Base-by-base conservation (phyloP, 2,329 filamentous ascomycete species). In the Emydomyces testavorans region DNA sequence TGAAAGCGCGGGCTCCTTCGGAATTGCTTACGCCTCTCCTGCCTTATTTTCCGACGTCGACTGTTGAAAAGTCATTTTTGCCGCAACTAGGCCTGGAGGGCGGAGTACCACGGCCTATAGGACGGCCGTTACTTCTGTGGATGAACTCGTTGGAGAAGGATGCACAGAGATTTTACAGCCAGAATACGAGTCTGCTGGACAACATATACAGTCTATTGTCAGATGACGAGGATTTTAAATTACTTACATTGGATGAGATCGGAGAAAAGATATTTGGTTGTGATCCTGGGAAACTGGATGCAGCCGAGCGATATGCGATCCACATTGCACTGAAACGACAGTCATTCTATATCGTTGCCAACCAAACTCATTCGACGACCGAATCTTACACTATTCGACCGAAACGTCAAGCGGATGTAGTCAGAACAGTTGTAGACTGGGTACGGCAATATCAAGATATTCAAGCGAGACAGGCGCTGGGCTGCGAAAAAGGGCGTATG, bases 371-470 rank as follows among this genome's bases (percentile, higher is more conserved):
- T 15, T 51, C 64, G 2, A 64, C 67, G 26, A 55, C 60, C 7
- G 58, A 63, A 41, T 62, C 50, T 57, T 76, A 58, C 68, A 71
- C 60, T 62, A 55, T 82, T 16, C 67, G 74, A 18, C 72, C 77
- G 4, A 74, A 72, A 50, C 60, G 67, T 20, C 68, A 77, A 32
- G 68, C 74, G 2, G 57, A 63, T 15, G 60, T 66, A 11, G 64
- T 79, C 6, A 65, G 74, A 32, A 65, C 65, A 16, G 77, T 80
- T 3, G 66, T 68, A 11, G 58, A 63, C 13, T 82, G 78, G 78
- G 66, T 78, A 18, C 71, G 76, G 41, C 69, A 73, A 42, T 76
- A 73, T 61, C 71, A 73, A 52, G 71, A 80, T 46, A 65, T 72
- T 46, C 62, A 71, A 43, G 62, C 65, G 11, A 55, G 59, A 29